Conservation (phyloP, 495 filamentous ascomycete genomes). For the Xylaria flabelliformis region DNA sequence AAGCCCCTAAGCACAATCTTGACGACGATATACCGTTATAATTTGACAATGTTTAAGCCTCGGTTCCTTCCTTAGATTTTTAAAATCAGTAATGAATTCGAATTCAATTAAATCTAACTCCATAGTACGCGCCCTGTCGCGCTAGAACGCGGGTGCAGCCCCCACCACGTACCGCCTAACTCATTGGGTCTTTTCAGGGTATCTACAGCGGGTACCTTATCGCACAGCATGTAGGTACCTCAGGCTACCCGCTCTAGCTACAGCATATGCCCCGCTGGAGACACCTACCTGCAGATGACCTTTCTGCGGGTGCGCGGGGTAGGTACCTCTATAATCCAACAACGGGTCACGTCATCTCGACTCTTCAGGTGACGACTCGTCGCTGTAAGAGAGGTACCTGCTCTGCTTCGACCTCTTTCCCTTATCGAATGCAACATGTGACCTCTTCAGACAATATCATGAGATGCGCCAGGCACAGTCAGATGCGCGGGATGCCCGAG, state of each 20-base stretch:
- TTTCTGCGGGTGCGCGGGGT: constrained; percentile 11
- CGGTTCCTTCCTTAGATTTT: background rate
- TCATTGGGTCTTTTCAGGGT: background rate
- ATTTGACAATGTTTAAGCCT: background rate
- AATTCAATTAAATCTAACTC: background rate
- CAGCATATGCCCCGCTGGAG: constrained; percentile 4
- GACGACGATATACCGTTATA: background rate
- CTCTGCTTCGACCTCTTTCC: background rate
- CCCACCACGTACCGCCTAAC: background rate
- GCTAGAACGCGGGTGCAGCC: background rate
- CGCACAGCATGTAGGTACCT: background rate
- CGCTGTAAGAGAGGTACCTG: background rate
- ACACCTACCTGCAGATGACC: constrained; percentile 5
- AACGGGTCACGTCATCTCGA: constrained; percentile 21
- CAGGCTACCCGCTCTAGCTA: constrained; percentile 5
- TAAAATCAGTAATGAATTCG: background rate
- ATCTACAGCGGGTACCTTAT: constrained; percentile 13
- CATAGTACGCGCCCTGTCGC: background rate
- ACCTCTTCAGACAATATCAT: constrained; percentile 16
- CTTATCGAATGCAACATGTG: constrained; percentile 15
- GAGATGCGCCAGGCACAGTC: background rate
- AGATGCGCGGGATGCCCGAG: constrained; percentile 11
- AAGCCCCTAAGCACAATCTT: background rate
- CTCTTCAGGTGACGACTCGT: constrained; percentile 12
- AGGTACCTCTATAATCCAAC: background rate